Percentiles rank a stretch among this genome's conserved stretches.
Conservation (phyloP, 352 stramenopile genomes). For the Globisporangium middletonii region DNA sequence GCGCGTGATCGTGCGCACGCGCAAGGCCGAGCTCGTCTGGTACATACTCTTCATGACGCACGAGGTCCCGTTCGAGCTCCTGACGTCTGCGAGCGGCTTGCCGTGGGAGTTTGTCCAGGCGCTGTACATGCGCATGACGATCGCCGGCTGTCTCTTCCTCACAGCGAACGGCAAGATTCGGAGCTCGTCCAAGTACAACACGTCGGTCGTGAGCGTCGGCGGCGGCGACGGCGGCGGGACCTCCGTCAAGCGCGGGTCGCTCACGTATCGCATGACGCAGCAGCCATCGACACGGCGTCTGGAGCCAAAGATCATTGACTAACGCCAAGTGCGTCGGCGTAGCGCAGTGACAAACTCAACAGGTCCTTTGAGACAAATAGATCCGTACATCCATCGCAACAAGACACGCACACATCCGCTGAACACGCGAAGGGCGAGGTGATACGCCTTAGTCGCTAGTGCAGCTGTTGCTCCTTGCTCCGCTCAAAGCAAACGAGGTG, state of each 20-base stretch:
- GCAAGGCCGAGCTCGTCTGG: constrained; percentile 18
- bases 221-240: neutral
- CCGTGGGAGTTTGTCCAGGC: constrained; percentile 35
- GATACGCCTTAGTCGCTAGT: no score
- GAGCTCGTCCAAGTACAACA: constrained; percentile 4
- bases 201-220: constrained; percentile 1
- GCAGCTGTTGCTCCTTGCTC: no score
- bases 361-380: neutral
- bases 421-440: no score
- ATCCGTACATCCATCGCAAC: neutral
- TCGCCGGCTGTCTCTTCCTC: constrained; percentile 24
- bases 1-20: constrained; percentile 1
- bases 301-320: constrained; percentile 1
- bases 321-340: neutral
- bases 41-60: constrained; percentile 29
- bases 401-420: no score
- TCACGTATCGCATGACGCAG: constrained; percentile 12
- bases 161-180: constrained; percentile 8
- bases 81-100: constrained; percentile 14
- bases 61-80: constrained; percentile 27
- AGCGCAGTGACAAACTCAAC: neutral
- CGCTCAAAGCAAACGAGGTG: no score
- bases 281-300: constrained; percentile 1
- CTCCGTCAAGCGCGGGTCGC: neutral
- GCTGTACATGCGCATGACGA: constrained; percentile 30